Evolutionary conservation across 1,284 basidiomycete genomes (phyloP).

Genomic region (Ganoderma resinaceum): DNA sequence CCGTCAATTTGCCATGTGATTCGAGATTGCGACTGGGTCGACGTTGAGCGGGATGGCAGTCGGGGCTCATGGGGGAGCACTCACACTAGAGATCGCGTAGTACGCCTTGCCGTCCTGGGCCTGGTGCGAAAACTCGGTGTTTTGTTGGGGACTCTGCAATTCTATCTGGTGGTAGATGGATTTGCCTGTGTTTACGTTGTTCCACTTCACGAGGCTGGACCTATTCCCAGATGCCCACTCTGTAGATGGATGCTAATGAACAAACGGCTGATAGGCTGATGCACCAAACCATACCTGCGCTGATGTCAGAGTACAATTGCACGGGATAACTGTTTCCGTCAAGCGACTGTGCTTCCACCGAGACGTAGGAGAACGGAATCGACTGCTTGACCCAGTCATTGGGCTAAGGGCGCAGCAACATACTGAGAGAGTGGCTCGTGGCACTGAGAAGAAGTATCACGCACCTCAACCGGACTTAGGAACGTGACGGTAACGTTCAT

Average conservation of each 20-base stretch:
- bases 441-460: background rate
- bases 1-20: slow-evolving; percentile 29
- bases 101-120: slow-evolving; percentile 35
- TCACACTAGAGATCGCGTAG: slow-evolving; percentile 31
- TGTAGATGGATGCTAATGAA: background rate
- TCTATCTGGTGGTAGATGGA: slow-evolving; percentile 30
- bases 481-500: slow-evolving; percentile 32
- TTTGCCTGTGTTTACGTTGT: slow-evolving; percentile 15
- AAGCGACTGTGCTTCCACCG: slow-evolving; percentile 38
- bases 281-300: slow-evolving; percentile 30
- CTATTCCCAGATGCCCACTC: slow-evolving; percentile 34
- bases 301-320: slow-evolving; percentile 45
- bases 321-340: slow-evolving; percentile 42
- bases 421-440: background rate
- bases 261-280: background rate
- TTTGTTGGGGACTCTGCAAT: slow-evolving; percentile 24
- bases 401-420: slow-evolving; percentile 29
- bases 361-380: slow-evolving; percentile 43
- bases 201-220: slow-evolving; percentile 24
- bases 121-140: slow-evolving; percentile 27
- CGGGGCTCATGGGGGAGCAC: background rate
- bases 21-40: slow-evolving; percentile 17
- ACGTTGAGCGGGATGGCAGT: background rate
- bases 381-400: slow-evolving; percentile 43
- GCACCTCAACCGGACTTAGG: slow-evolving; percentile 34